Evolutionary conservation across 2,329 filamentous ascomycete species (phyloP).

Genomic region (Pyrenochaeta sp.): DNA sequence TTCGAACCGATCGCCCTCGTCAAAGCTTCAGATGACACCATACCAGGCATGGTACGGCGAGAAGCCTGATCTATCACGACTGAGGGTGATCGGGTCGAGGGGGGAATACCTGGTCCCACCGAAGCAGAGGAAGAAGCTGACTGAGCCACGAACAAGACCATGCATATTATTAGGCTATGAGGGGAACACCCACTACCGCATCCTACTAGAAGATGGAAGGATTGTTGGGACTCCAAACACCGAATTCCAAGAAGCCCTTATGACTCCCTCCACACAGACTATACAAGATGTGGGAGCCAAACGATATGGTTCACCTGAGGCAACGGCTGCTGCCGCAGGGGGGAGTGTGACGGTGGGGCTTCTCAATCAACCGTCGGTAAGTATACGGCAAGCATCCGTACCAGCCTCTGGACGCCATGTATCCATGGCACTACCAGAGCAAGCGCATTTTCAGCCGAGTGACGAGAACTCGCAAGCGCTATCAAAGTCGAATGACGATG

Average conservation of each 20-base stretch:
- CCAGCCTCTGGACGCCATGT: slow-evolving; percentile 7
- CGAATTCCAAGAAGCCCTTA: slow-evolving; percentile 12
- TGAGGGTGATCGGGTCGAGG: slow-evolving; percentile 10
- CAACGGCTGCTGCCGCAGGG: slow-evolving; percentile 19
- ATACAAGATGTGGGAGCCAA: slow-evolving; percentile 16
- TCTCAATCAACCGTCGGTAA: slow-evolving; percentile 7
- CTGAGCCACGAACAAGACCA: slow-evolving; percentile 11
- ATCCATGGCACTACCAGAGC: slow-evolving; percentile 3
- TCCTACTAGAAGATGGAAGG: slow-evolving; percentile 13
- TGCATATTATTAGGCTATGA: slow-evolving; percentile 15
- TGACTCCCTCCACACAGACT: slow-evolving; percentile 15
- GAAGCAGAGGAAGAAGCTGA: slow-evolving; percentile 15
- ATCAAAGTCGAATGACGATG: no score
- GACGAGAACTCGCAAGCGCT: no score
- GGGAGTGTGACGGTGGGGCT: background rate
- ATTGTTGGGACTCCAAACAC: slow-evolving; percentile 4
- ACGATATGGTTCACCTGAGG: slow-evolving; percentile 14
- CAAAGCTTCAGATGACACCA: no score
- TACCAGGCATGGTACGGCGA: no score
- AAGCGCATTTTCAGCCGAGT: background rate
- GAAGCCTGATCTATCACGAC: background rate
- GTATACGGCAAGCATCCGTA: slow-evolving; percentile 9
- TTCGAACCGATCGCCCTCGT: no score
- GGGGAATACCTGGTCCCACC: slow-evolving; percentile 7
- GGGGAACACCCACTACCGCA: slow-evolving; percentile 14